A percentile compares a stretch with the other conserved stretches of the same genome.
phyloP scores from a whole-genome alignment of 345 rosid genomes.

The Acer yangbiense region DNA sequence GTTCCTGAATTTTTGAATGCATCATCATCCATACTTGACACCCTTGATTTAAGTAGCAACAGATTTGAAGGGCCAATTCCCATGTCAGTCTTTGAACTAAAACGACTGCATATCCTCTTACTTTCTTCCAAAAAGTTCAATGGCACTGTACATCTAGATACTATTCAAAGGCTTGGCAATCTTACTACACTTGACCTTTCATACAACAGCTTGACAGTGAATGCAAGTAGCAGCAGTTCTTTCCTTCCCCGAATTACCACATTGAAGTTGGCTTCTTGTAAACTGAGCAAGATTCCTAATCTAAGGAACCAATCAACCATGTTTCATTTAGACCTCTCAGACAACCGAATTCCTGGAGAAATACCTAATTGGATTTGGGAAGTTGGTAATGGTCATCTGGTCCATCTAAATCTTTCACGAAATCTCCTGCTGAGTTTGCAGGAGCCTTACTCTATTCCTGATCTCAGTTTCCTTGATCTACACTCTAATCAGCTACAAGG shows the following conservation, averaged over 20 bases:
- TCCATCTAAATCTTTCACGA: constrained; percentile 7
- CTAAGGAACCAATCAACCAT: constrained; percentile 27
- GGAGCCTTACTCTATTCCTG: not conserved
- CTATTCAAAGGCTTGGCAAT: constrained; percentile 20
- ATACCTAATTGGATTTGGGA: constrained; percentile 51
- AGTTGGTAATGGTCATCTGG: not conserved
- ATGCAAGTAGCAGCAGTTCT: not conserved
- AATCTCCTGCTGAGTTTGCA: constrained; percentile 20
- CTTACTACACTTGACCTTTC: constrained; percentile 46
- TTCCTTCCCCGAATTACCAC: constrained; percentile 18
- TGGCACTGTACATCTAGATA: constrained; percentile 26
- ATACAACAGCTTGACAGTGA: constrained; percentile 33
- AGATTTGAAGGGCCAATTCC: constrained; percentile 38
- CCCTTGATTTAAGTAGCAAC: constrained; percentile 45
- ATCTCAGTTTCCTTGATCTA: constrained; percentile 25
- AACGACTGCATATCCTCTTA: constrained; percentile 21
- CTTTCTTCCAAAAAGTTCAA: constrained; percentile 52
- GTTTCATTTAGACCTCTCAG: constrained; percentile 36
- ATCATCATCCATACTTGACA: constrained; percentile 13
- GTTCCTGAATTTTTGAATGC: not conserved
- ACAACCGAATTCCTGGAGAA: constrained; percentile 38
- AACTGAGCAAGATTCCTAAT: constrained; percentile 32
- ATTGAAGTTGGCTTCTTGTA: constrained; percentile 50
- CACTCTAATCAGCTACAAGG: constrained; percentile 36
- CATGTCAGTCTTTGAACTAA: constrained; percentile 5